Base-by-base conservation (phyloP, 257 asterid species). In the Ligustrum vulgare region DNA sequence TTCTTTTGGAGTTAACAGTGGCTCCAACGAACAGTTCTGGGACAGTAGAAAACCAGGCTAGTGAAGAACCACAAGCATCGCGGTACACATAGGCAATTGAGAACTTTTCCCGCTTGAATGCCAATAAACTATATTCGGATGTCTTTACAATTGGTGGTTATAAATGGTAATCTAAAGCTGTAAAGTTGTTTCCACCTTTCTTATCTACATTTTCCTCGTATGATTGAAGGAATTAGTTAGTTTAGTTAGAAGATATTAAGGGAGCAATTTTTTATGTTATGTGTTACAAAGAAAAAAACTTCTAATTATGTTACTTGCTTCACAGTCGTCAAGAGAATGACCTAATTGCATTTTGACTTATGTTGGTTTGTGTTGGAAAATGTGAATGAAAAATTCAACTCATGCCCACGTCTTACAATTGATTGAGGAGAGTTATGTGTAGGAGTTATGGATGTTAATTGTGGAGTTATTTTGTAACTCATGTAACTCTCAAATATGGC, bases 71-170 rank as follows among this genome's bases (percentile, higher is more conserved):
- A 18, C 97, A 89, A 78, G 88, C 88, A 28, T 86, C 97, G 12
- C 90, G 93, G 51, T 91, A 88, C 84, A 92, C 91, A 0, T 94
- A 97, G 97, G 80, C 83, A 18, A 92, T 94, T 62, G 97, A 92
- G 70, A 87, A 92, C 80, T 94, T 94, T 78, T 78, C 97, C 70
- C 87, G 93, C 37, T 35, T 88, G 85, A 88, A 82, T 74, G 45
- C 65, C 81, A 94, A 90, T 87, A 92, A 89, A 90, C 86, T 84
- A 64, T 94, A 94, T 67, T 94, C 97, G 4, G 97, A 90, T 10
- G 85, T 80, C 80, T 94, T 94, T 75, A 32, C 72, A 73, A 94
- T 92, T 67, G 98, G 98, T 73, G 81, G 93, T 78, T 90, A 89
- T 80, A 94, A 94, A 86, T 94, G 98, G 98, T 94, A 85, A 76